Percentiles rank a stretch among this genome's conserved stretches.
These are phyloP conservation scores for Colletotrichum falcatum DNA, from an alignment of 2,329 filamentous ascomycete genomes.

Conservation along the genomic window DNA sequence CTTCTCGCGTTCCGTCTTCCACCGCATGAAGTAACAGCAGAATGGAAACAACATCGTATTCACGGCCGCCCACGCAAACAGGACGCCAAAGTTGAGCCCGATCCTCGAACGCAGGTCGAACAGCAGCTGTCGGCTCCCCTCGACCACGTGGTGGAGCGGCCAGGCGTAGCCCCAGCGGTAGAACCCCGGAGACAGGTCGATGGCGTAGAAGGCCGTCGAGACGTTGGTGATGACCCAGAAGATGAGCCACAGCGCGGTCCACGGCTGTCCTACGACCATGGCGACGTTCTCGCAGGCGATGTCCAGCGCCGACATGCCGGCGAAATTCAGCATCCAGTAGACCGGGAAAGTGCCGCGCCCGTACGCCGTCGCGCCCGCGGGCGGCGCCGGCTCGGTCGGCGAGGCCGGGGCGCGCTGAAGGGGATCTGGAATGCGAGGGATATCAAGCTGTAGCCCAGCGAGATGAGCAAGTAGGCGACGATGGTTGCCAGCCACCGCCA, in stretches of 20 bases:
- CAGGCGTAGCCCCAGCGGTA: conserved; percentile 73
- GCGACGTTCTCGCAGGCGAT: conserved; percentile 74
- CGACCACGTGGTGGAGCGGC: conserved; percentile 72
- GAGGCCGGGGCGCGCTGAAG: conserved; percentile 63
- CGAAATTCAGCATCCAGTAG: conserved; percentile 73
- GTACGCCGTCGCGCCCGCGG: conserved; percentile 64
- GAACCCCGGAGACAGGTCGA: conserved; percentile 69
- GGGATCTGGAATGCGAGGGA: conserved; percentile 73
- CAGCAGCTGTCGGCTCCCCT: conserved; percentile 69
- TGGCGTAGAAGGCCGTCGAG: conserved; percentile 67
- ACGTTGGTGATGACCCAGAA: conserved; percentile 78
- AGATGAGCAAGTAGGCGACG: conserved; percentile 70
- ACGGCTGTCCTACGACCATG: conserved; percentile 71
- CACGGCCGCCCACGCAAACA: conserved; percentile 68
- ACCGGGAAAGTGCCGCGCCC: conserved; percentile 69
- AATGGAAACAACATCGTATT: conserved; percentile 66
- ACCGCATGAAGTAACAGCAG: conserved; percentile 56
- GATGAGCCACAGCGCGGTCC: conserved; percentile 71
- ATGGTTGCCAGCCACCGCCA: conserved; percentile 70
- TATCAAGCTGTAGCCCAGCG: conserved; percentile 72
- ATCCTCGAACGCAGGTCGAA: conserved; percentile 70
- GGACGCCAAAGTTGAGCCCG: conserved; percentile 69
- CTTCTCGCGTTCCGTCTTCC: conserved; percentile 52
- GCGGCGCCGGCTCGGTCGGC: conserved; percentile 53
- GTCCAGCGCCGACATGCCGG: conserved; percentile 72